Conservation (phyloP, 2,329 filamentous ascomycete genomes). For the Gremmenia infestans region DNA sequence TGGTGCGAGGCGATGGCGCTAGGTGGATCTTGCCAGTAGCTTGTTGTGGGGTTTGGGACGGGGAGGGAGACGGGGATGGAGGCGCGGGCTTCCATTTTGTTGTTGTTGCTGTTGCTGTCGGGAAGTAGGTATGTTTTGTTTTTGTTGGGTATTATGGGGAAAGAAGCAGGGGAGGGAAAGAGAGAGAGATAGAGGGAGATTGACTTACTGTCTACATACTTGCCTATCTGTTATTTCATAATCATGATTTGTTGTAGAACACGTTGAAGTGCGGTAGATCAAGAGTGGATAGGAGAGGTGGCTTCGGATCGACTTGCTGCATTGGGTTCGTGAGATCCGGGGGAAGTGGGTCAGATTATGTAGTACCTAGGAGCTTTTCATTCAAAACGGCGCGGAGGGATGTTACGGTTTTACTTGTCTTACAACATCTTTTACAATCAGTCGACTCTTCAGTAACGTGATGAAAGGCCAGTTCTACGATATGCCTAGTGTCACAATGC, state of each 20-base stretch:
- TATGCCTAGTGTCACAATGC: background rate
- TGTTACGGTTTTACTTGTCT: background rate
- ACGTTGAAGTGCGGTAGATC: background rate
- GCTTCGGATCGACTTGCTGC: constrained; percentile 7
- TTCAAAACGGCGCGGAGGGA: background rate
- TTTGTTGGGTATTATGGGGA: background rate
- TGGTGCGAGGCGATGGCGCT: constrained; percentile 29
- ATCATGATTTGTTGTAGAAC: background rate
- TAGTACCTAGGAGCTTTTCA: background rate
- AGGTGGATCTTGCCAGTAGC: constrained; percentile 34
- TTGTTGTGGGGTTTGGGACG: constrained; percentile 26
- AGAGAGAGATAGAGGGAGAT: too few species aligned
- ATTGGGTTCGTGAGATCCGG: constrained; percentile 10
- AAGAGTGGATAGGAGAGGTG: constrained; percentile 11
- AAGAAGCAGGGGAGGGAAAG: background rate
- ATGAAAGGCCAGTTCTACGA: background rate
- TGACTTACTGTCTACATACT: too few species aligned
- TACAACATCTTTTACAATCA: background rate
- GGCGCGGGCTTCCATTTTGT: constrained; percentile 19
- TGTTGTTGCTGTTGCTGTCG: background rate
- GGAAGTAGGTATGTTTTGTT: background rate
- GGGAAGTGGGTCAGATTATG: background rate
- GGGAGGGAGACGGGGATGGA: constrained; percentile 28
- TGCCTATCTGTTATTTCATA: too few species aligned
- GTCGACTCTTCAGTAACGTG: background rate